These are phyloP conservation scores for Copromyces sp. DNA, from an alignment of 495 filamentous ascomycete species.

Conservation along the genomic window DNA sequence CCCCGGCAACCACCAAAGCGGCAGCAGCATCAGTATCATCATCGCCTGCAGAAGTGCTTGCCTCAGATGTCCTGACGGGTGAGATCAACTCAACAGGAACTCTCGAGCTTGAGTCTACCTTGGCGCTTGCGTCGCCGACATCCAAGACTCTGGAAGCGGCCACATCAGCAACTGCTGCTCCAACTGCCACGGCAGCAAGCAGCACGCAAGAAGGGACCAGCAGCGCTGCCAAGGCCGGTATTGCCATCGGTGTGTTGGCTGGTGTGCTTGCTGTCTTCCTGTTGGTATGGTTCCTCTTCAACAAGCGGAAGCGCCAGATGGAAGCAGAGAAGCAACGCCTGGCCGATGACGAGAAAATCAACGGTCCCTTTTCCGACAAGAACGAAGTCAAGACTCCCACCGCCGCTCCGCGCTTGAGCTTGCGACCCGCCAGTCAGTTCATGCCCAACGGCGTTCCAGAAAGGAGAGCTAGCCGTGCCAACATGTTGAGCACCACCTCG, in stretches of 20 bases:
- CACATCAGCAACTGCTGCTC: slow-evolving; percentile 1
- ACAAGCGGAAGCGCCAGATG: slow-evolving; percentile 44
- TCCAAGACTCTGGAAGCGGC: slow-evolving; percentile 9
- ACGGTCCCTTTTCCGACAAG: slow-evolving; percentile 34
- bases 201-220: slow-evolving; percentile 33
- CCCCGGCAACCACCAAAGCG: neutral
- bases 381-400: slow-evolving; percentile 24
- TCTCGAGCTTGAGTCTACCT: neutral
- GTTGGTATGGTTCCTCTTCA: slow-evolving; percentile 59
- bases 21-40: neutral
- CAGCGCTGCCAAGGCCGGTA: slow-evolving; percentile 66
- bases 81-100: neutral
- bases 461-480: slow-evolving; percentile 38
- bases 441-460: slow-evolving; percentile 50
- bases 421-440: slow-evolving; percentile 84
- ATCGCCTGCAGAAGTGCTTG: neutral
- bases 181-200: slow-evolving; percentile 15
- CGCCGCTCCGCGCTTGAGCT: slow-evolving; percentile 63
- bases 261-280: slow-evolving; percentile 51
- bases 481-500: slow-evolving; percentile 29
- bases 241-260: slow-evolving; percentile 67
- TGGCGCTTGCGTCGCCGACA: slow-evolving; percentile 10
- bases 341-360: slow-evolving; percentile 49
- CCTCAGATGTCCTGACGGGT: neutral
- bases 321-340: slow-evolving; percentile 33